Conservation (phyloP, 352 stramenopile species). For the Phytopythium kandeliae region DNA sequence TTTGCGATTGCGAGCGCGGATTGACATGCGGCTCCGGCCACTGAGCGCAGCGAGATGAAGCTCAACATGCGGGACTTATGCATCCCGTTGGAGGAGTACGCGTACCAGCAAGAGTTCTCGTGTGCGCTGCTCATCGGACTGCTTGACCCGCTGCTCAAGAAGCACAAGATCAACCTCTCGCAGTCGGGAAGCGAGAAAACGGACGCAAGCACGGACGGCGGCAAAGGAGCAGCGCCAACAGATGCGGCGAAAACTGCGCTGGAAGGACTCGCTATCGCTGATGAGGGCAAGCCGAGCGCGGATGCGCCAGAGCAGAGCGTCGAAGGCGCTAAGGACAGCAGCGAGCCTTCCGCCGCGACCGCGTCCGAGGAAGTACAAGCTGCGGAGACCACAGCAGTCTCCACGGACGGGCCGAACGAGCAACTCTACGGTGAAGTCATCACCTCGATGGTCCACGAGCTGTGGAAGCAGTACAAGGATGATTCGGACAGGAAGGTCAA, state of each 20-base stretch:
- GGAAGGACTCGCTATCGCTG: constrained; percentile 2
- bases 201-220: neutral
- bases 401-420: constrained; percentile 1
- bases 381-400: neutral
- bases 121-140: constrained; percentile 66
- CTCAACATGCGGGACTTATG: constrained; percentile 75
- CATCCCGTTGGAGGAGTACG: constrained; percentile 79
- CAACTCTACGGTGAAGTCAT: constrained; percentile 71
- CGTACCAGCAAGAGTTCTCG: constrained; percentile 74
- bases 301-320: neutral
- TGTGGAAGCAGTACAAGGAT: constrained; percentile 51
- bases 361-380: constrained; percentile 2
- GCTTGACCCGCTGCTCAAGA: constrained; percentile 66
- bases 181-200: constrained; percentile 5
- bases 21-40: neutral
- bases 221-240: neutral
- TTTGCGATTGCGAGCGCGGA: neutral
- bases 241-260: constrained; percentile 1
- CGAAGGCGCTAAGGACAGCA: constrained; percentile 14
- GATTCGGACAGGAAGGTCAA: constrained; percentile 51
- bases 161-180: constrained; percentile 47
- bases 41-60: constrained; percentile 69
- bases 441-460: constrained; percentile 59
- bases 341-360: neutral
- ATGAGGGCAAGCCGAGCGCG: neutral